phyloP scores from a whole-genome alignment of 2,329 filamentous ascomycete genomes.

The Penicillium sp. region DNA sequence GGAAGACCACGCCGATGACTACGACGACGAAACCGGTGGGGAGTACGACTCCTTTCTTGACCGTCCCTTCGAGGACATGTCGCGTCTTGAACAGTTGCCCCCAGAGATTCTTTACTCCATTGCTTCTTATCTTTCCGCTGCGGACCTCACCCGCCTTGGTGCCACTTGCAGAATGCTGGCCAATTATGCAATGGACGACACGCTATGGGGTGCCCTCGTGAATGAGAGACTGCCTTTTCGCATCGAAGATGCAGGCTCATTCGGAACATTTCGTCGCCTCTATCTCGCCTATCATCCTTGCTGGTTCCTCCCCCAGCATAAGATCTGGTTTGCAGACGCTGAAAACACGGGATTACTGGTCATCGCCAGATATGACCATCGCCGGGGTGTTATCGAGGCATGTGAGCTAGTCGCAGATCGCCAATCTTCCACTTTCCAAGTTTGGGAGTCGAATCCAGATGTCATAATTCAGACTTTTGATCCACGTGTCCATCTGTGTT shows the following conservation, averaged over 20 bases:
- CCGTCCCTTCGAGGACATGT: conserved; percentile 1
- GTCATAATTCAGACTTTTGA: conserved; percentile 71
- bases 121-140: conserved; percentile 60
- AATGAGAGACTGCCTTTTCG: conserved; percentile 62
- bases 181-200: conserved; percentile 60
- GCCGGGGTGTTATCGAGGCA: conserved; percentile 71
- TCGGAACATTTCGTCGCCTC: conserved; percentile 63
- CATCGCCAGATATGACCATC: conserved; percentile 70
- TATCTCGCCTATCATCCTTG: conserved; percentile 71
- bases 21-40: not conserved
- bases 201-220: conserved; percentile 68
- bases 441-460: conserved; percentile 62
- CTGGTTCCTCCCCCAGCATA: conserved; percentile 78
- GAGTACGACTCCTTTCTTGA: too few species aligned
- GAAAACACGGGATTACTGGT: conserved; percentile 71
- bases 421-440: conserved; percentile 51
- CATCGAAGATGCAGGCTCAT: conserved; percentile 57
- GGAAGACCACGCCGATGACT: not conserved
- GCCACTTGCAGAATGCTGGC: conserved; percentile 61
- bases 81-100: conserved; percentile 53
- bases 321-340: conserved; percentile 80
- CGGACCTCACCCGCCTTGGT: conserved; percentile 59
- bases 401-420: conserved; percentile 70
- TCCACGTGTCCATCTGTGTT: conserved; percentile 66
- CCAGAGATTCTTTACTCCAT: conserved; percentile 72